Conservation (phyloP, 352 stramenopile species). For the Blastocystis hominis region DNA sequence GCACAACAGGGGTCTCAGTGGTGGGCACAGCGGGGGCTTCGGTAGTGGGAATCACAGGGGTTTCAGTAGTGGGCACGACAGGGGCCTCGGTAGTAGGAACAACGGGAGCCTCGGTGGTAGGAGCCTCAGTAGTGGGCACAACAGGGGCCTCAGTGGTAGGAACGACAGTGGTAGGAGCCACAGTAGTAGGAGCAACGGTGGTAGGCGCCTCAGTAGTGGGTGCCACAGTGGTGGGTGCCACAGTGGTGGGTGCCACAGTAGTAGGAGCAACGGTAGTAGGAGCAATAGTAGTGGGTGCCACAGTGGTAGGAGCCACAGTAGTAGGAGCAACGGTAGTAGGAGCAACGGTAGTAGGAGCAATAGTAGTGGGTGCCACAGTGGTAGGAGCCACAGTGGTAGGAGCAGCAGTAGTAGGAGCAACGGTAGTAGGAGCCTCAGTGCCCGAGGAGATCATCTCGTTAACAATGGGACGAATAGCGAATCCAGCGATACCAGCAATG, state of each 20-base stretch:
- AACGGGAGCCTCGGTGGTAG: background rate
- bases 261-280: background rate
- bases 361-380: background rate
- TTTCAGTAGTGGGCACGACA: background rate
- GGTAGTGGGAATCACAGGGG: background rate
- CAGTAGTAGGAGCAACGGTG: background rate
- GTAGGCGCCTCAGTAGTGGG: background rate
- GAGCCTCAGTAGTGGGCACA: background rate
- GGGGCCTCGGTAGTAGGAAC: background rate
- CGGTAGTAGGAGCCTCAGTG: background rate
- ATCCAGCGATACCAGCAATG: background rate
- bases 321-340: background rate
- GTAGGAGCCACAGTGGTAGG: background rate
- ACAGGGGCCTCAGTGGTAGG: background rate
- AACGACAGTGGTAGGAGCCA: background rate
- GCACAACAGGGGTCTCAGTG: background rate
- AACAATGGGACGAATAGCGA: constrained; percentile 26
- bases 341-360: background rate
- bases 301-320: background rate
- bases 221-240: background rate
- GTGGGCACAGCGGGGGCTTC: background rate
- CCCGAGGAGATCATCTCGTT: background rate
- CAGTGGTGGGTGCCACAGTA: background rate
- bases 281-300: background rate
- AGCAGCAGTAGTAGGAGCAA: background rate